Conservation (phyloP, 495 filamentous ascomycete genomes). For the Rhizodiscina lignyota region DNA sequence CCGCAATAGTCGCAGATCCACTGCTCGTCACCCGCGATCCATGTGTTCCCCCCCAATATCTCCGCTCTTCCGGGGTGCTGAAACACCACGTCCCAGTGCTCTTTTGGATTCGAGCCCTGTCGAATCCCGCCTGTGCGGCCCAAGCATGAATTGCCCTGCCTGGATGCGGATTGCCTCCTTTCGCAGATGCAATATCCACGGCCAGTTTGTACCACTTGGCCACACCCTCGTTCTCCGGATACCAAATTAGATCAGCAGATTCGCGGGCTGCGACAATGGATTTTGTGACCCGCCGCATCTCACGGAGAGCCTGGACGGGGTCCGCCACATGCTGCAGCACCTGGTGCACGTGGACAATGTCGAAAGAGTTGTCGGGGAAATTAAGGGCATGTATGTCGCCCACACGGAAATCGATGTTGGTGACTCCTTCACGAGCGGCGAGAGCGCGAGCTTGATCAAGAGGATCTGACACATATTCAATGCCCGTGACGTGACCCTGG, state of each 20-base stretch:
- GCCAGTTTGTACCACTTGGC: constrained; percentile 25
- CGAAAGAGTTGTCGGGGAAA: too few species aligned
- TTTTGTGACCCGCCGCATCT: constrained; percentile 10
- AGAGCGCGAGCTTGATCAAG: too few species aligned
- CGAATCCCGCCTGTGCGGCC: constrained; percentile 33
- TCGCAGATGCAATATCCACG: constrained; percentile 19
- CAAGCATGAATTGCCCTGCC: constrained; percentile 31
- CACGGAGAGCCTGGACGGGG: constrained; percentile 7
- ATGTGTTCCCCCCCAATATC: constrained; percentile 30
- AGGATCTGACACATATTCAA: too few species aligned
- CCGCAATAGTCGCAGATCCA: constrained; percentile 22
- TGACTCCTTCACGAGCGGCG: too few species aligned
- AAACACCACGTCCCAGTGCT: constrained; percentile 30
- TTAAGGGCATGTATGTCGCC: too few species aligned
- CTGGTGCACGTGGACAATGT: constrained; percentile 13
- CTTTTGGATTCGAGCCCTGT: constrained; percentile 16
- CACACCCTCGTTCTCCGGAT: constrained; percentile 27
- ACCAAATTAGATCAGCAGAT: constrained; percentile 25
- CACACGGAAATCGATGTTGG: too few species aligned
- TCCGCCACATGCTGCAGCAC: constrained; percentile 11
- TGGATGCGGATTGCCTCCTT: constrained; percentile 32
- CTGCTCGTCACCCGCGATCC: constrained; percentile 25
- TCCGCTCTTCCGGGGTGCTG: constrained; percentile 24
- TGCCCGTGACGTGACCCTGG: constrained; percentile 27
- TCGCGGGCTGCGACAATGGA: constrained; percentile 16